These are phyloP conservation scores for Neoarthrinium moseri DNA, from an alignment of 2,329 filamentous ascomycete genomes.

Conservation along the genomic window DNA sequence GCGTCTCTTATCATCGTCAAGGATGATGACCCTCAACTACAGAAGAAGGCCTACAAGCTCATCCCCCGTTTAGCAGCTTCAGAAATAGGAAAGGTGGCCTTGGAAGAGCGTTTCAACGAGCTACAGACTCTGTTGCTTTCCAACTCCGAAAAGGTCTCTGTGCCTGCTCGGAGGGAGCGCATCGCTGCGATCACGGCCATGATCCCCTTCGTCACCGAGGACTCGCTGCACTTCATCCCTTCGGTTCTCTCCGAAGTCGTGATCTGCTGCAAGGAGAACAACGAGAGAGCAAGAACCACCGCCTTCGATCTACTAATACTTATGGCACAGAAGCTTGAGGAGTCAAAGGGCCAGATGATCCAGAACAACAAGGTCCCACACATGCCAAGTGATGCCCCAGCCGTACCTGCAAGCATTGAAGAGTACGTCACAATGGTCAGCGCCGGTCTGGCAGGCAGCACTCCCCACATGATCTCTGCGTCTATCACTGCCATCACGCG, in stretches of 20 bases:
- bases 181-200: conserved; percentile 80
- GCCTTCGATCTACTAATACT: conserved; percentile 89
- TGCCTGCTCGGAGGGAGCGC: conserved; percentile 82
- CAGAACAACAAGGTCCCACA: conserved; percentile 83
- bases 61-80: conserved; percentile 88
- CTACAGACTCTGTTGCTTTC: conserved; percentile 78
- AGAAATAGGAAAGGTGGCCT: conserved; percentile 70
- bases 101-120: conserved; percentile 72
- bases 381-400: conserved; percentile 78
- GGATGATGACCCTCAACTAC: conserved; percentile 82
- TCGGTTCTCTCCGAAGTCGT: conserved; percentile 90
- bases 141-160: conserved; percentile 80
- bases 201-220: conserved; percentile 72
- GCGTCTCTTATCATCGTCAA: conserved; percentile 79
- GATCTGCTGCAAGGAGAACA: conserved; percentile 95
- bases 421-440: conserved; percentile 99
- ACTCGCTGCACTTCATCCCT: conserved; percentile 89
- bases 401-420: conserved; percentile 78
- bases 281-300: conserved; percentile 85
- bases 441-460: conserved; percentile 86
- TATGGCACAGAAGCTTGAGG: conserved; percentile 77
- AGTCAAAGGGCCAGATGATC: conserved; percentile 68
- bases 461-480: conserved; percentile 95
- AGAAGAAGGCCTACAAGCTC: conserved; percentile 99
- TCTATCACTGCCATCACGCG: conserved; percentile 93